A percentile compares a stretch with the other conserved stretches of the same genome.
phyloP scores from a whole-genome alignment of 345 rosid species.

The Camelina hispida region DNA sequence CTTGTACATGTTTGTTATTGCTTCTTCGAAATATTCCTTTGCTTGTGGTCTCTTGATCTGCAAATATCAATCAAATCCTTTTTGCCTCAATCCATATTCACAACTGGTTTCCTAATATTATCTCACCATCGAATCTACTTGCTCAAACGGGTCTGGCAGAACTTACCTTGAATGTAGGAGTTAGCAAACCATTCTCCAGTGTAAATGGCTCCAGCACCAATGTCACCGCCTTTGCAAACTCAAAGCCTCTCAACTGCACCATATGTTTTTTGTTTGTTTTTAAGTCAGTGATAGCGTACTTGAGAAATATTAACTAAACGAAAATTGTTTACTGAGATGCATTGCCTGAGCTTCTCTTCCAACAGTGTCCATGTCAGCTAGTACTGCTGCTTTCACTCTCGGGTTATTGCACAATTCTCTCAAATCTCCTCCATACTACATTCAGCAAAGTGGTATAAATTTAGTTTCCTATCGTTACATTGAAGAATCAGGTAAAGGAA shows the following conservation, averaged over 20 bases:
- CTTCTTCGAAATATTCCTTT: conserved; percentile 72
- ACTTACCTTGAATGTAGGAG: conserved; percentile 92
- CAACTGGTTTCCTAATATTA: not conserved
- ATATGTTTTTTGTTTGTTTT: not conserved
- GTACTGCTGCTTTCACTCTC: conserved; percentile 71
- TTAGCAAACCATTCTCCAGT: conserved; percentile 80
- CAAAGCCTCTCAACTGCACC: conserved; percentile 76
- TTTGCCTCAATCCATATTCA: not conserved
- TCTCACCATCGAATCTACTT: not conserved
- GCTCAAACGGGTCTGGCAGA: conserved; percentile 15
- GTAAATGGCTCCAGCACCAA: conserved; percentile 83
- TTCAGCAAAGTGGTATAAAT: conserved; percentile 7
- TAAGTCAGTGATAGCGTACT: conserved; percentile 4
- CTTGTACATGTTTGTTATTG: conserved; percentile 74
- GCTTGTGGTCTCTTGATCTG: conserved; percentile 98
- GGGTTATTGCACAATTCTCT: conserved; percentile 77
- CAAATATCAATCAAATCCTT: conserved; percentile 3
- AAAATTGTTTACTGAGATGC: conserved; percentile 27
- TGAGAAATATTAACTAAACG: not conserved
- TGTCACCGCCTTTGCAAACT: conserved; percentile 91
- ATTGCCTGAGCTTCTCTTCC: conserved; percentile 93
- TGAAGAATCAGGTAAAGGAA: conserved; percentile 15
- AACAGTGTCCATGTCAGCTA: conserved; percentile 77
- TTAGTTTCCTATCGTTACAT: conserved; percentile 17
- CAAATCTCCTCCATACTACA: conserved; percentile 66